Percentiles rank a stretch among this genome's conserved stretches.
Evolutionary conservation across 2,329 filamentous ascomycete species (phyloP).

Genomic region (Tympanopsis confertula): DNA sequence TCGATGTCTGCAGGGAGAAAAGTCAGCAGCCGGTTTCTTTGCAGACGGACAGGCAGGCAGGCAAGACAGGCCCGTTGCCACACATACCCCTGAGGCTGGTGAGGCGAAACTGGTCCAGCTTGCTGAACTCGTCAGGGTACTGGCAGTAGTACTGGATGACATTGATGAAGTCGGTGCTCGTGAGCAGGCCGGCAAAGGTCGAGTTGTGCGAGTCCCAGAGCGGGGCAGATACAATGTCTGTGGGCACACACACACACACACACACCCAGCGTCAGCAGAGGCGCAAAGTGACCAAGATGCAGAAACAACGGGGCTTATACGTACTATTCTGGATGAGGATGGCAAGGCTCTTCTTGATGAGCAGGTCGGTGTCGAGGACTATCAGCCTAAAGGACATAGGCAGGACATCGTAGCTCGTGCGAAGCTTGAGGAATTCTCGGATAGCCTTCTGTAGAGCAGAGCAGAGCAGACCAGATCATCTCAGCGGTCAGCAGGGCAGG

Average conservation of each 20-base stretch:
- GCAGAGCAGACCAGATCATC: not conserved
- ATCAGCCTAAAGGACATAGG: constrained; percentile 93
- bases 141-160: constrained; percentile 99
- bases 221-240: constrained; percentile 93
- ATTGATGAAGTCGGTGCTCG: constrained; percentile 95
- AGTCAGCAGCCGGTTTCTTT: not conserved
- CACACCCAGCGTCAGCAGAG: not conserved
- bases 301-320: constrained; percentile 6
- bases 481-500: not conserved
- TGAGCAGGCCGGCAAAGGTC: constrained; percentile 85
- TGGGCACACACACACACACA: not conserved
- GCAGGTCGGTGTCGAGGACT: constrained; percentile 83
- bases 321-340: constrained; percentile 92
- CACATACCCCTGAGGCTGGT: constrained; percentile 75
- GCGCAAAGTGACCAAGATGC: not conserved
- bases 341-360: constrained; percentile 93
- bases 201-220: constrained; percentile 92
- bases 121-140: constrained; percentile 76
- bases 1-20: constrained; percentile 63
- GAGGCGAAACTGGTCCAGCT: constrained; percentile 86
- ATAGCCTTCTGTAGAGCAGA: constrained; percentile 62
- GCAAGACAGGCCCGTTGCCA: not conserved
- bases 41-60: not conserved
- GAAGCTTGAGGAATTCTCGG: constrained; percentile 87
- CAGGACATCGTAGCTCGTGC: constrained; percentile 94